phyloP scores from a whole-genome alignment of 169 alveolate genomes.

The Cryptosporidium canis region DNA sequence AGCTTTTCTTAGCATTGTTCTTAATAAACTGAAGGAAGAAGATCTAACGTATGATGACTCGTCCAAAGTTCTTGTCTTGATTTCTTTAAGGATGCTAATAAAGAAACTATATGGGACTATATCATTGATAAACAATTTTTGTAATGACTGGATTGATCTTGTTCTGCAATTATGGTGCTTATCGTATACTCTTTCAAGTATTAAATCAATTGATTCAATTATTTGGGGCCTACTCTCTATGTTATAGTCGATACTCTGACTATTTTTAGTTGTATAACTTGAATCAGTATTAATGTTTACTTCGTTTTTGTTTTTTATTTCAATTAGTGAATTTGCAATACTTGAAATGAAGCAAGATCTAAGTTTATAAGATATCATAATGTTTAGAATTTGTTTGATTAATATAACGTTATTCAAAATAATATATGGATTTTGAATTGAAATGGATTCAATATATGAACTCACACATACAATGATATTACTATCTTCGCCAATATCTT shows the following conservation, averaged over 20 bases:
- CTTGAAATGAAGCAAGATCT: constrained; percentile 18
- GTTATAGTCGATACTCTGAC: background rate
- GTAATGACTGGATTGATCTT: constrained; percentile 22
- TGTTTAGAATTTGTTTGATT: constrained; percentile 27
- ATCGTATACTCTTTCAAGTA: constrained; percentile 59
- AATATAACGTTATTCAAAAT: constrained; percentile 8
- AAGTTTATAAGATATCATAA: constrained; percentile 21
- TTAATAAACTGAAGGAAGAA: constrained; percentile 41
- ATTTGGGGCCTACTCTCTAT: constrained; percentile 16
- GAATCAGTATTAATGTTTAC: too few relatives aligned
- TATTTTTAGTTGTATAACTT: background rate
- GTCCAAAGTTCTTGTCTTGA: constrained; percentile 30
- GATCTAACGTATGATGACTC: constrained; percentile 59
- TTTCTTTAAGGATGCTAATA: background rate
- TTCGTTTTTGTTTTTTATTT: background rate
- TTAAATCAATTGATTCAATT: constrained; percentile 23
- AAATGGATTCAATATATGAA: background rate
- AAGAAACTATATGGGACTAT: constrained; percentile 45
- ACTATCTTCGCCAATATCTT: constrained; percentile 5
- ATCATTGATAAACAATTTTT: constrained; percentile 10
- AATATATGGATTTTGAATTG: background rate
- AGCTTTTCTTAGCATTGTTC: constrained; percentile 50
- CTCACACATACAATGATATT: background rate
- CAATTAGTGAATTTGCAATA: constrained; percentile 37
- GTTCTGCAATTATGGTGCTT: constrained; percentile 47